Evolutionary conservation across 345 rosid genomes (phyloP).

Genomic region (Cochlearia excelsa): DNA sequence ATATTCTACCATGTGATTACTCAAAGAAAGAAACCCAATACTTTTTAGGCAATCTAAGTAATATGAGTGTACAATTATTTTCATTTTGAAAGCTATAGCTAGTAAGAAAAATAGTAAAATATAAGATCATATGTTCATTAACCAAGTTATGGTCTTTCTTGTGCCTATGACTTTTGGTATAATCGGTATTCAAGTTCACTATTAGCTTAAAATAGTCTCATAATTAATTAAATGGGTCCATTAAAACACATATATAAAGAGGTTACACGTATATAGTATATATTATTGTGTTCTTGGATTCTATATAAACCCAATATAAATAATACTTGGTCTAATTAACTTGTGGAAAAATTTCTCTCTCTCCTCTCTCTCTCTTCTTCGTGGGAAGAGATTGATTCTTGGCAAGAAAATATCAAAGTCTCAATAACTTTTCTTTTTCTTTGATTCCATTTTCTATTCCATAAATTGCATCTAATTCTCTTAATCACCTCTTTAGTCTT

Average conservation of each 20-base stretch:
- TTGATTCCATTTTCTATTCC: constrained; percentile 45
- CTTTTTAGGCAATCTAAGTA: too few relatives aligned
- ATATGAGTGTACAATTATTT: too few relatives aligned
- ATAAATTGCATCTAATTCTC: constrained; percentile 57
- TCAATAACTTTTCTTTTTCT: constrained; percentile 7
- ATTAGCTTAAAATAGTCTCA: too few relatives aligned
- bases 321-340: constrained; percentile 26
- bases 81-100: too few relatives aligned
- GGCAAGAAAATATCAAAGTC: constrained; percentile 16
- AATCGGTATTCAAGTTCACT: too few relatives aligned
- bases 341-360: constrained; percentile 26
- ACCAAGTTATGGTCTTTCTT: too few relatives aligned
- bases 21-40: too few relatives aligned
- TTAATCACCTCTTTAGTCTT: constrained; percentile 7
- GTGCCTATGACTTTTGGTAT: too few relatives aligned
- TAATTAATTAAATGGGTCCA: too few relatives aligned
- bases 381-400: constrained; percentile 32
- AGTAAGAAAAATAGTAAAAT: too few relatives aligned
- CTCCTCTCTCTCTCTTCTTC: constrained; percentile 21
- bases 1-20: too few relatives aligned
- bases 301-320: constrained; percentile 33
- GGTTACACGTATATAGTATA: constrained; percentile 14
- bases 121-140: too few relatives aligned
- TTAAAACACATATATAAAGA: not conserved
- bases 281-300: constrained; percentile 30